These are phyloP conservation scores for Leccinum subtestaceum DNA, from an alignment of 768 basidiomycete genomes.

Conservation along the genomic window DNA sequence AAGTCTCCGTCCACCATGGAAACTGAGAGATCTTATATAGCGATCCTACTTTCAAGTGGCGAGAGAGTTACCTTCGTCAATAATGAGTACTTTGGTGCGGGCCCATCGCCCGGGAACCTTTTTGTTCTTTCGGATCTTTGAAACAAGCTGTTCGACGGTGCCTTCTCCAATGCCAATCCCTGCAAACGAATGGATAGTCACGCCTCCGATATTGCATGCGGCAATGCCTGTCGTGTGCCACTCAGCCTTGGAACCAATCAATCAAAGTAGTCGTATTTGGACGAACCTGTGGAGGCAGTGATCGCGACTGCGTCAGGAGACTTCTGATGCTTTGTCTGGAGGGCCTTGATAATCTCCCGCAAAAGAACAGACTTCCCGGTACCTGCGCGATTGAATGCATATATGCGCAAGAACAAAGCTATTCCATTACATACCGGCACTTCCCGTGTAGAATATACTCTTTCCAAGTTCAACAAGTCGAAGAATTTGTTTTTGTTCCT, in stretches of 20 bases:
- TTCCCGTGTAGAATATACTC: constrained; percentile 94
- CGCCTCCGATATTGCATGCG: constrained; percentile 95
- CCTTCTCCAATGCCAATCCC: constrained; percentile 87
- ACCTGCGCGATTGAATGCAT: constrained; percentile 45
- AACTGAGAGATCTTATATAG: constrained; percentile 46
- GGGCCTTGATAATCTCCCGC: constrained; percentile 80
- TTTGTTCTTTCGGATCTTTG: constrained; percentile 75
- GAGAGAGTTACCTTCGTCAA: constrained; percentile 63
- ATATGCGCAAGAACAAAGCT: constrained; percentile 16
- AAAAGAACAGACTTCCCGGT: constrained; percentile 96
- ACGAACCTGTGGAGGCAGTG: constrained; percentile 87
- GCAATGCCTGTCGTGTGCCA: constrained; percentile 64
- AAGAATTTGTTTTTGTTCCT: constrained; percentile 84
- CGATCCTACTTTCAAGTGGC: not conserved
- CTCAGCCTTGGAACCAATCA: not conserved
- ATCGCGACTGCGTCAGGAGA: constrained; percentile 78
- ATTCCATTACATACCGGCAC: constrained; percentile 67
- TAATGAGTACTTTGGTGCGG: constrained; percentile 79
- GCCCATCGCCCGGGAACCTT: constrained; percentile 81
- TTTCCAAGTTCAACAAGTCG: constrained; percentile 68
- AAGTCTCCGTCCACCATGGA: constrained; percentile 96
- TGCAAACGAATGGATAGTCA: constrained; percentile 94
- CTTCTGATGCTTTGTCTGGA: constrained; percentile 49
- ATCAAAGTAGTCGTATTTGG: not conserved
- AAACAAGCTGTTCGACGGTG: constrained; percentile 53